phyloP scores from a whole-genome alignment of 331 rosid genomes.

The Telfairia occidentalis region DNA sequence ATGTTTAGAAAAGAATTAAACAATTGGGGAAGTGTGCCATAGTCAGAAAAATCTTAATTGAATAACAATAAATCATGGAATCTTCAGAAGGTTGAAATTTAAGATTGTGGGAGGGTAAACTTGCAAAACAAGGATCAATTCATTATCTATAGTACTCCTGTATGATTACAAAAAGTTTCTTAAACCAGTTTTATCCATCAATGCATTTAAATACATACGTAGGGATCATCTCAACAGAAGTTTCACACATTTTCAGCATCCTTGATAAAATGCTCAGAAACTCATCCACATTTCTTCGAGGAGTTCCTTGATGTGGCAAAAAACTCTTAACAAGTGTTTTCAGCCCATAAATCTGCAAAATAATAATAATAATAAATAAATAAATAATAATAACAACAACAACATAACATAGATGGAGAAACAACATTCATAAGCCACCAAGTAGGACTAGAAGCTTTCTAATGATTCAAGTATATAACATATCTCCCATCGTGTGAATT shows the following conservation, averaged over 20 bases:
- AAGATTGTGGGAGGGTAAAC: neutral
- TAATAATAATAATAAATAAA: no score
- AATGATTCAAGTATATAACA: neutral
- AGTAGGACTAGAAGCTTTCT: neutral
- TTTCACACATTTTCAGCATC: slow-evolving; percentile 38
- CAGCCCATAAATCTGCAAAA: slow-evolving; percentile 73
- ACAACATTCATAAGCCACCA: neutral
- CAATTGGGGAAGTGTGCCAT: neutral
- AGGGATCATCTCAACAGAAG: slow-evolving; percentile 21
- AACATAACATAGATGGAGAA: neutral
- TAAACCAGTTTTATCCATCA: slow-evolving; percentile 1
- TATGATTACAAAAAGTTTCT: neutral
- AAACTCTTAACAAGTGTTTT: slow-evolving; percentile 72
- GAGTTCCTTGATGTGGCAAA: slow-evolving; percentile 54
- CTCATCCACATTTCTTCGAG: slow-evolving; percentile 26
- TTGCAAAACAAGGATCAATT: neutral
- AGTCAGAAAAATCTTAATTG: neutral
- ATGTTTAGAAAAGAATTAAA: slow-evolving; percentile 2
- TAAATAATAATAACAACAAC: no score
- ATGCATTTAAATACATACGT: slow-evolving; percentile 32
- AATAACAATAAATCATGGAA: neutral
- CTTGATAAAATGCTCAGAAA: slow-evolving; percentile 42
- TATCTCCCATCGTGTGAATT: neutral
- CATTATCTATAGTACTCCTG: neutral
- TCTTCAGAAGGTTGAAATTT: neutral